phyloP scores from a whole-genome alignment of 345 rosid genomes.

The Corchorus capsularis region DNA sequence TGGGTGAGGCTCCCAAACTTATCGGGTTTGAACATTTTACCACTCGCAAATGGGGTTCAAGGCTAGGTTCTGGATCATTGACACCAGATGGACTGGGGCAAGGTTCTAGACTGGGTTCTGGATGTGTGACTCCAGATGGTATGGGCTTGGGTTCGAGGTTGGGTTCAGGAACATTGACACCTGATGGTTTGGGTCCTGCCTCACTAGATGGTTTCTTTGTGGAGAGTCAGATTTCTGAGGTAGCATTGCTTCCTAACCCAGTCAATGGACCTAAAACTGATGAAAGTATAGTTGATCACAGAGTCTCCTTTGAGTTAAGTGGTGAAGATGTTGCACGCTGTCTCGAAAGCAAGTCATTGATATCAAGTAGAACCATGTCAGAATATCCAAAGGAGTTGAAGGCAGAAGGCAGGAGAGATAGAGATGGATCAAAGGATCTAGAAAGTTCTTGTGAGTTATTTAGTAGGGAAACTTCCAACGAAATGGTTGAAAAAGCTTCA shows the following conservation, averaged over 20 bases:
- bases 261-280: conserved; percentile 45
- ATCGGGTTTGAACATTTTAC: conserved; percentile 67
- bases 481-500: conserved; percentile 31
- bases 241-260: conserved; percentile 48
- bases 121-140: conserved; percentile 73
- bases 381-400: conserved; percentile 35
- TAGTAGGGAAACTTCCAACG: conserved; percentile 32
- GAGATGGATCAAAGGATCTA: conserved; percentile 19
- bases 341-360: conserved; percentile 57
- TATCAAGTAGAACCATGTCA: conserved; percentile 37
- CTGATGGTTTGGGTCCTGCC: conserved; percentile 56
- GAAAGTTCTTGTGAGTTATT: conserved; percentile 28
- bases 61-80: conserved; percentile 80
- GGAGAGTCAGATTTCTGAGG: conserved; percentile 50
- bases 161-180: conserved; percentile 77
- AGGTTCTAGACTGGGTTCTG: conserved; percentile 78
- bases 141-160: conserved; percentile 58
- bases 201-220: conserved; percentile 35
- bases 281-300: conserved; percentile 52
- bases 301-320: conserved; percentile 91
- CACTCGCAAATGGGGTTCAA: conserved; percentile 82
- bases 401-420: conserved; percentile 25
- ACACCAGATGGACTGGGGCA: conserved; percentile 80
- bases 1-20: conserved; percentile 67
- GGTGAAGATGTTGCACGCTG: conserved; percentile 96